phyloP scores from a whole-genome alignment of 129 eudicot genomes.

The Rutidosis leptorrhynchoides region DNA sequence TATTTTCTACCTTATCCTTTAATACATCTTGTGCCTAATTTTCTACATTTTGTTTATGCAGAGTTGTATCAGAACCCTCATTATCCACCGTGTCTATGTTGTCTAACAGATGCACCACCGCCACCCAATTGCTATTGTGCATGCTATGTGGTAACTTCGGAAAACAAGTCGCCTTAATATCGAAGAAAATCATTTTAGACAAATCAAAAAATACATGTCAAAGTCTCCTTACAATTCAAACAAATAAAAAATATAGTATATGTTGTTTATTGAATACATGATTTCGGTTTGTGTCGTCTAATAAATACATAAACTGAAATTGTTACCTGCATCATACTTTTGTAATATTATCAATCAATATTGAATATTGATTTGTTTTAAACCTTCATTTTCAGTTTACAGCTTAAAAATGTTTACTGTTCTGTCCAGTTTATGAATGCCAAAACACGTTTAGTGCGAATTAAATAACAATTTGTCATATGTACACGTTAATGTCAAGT shows the following conservation, averaged over 20 bases:
- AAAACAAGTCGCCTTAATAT: constrained; percentile 17
- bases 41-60: constrained; percentile 10
- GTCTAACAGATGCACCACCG: constrained; percentile 33
- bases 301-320: neutral
- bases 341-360: too few species aligned
- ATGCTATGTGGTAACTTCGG: constrained; percentile 21
- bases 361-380: too few species aligned
- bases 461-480: too few species aligned
- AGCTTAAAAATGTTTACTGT: too few species aligned
- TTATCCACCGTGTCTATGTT: constrained; percentile 33
- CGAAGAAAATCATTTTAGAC: neutral
- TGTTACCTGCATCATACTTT: too few species aligned
- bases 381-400: too few species aligned
- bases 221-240: neutral
- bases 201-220: neutral
- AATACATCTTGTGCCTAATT: neutral
- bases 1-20: neutral
- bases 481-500: too few species aligned
- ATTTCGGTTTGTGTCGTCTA: neutral
- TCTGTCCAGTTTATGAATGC: too few species aligned
- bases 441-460: too few species aligned
- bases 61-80: constrained; percentile 21
- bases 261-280: neutral
- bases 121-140: constrained; percentile 32
- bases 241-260: neutral